These are phyloP conservation scores for Silene noctiflora DNA, from an alignment of 179 eudicot genomes.

Conservation along the genomic window DNA sequence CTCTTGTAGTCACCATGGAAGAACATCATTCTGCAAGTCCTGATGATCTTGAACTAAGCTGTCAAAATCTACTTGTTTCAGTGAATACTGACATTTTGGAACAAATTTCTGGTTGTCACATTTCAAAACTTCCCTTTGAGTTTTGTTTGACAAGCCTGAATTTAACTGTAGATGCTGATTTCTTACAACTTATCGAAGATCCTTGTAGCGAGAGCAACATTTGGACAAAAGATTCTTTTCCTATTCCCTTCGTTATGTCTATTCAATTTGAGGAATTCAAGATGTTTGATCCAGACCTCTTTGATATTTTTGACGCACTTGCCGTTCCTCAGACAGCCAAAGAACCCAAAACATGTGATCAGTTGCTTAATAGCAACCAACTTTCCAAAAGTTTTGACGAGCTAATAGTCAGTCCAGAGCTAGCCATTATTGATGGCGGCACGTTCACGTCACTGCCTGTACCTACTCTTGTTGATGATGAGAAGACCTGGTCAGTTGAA, in stretches of 20 bases:
- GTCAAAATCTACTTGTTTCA: conserved; percentile 49
- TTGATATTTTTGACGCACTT: conserved; percentile 41
- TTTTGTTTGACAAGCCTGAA: conserved; percentile 30
- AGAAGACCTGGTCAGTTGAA: conserved; percentile 37
- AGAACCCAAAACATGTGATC: conserved; percentile 44
- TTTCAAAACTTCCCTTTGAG: conserved; percentile 32
- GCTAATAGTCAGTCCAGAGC: conserved; percentile 62
- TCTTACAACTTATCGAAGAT: conserved; percentile 43
- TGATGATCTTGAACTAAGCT: conserved; percentile 32
- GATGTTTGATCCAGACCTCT: conserved; percentile 43
- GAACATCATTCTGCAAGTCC: conserved; percentile 28
- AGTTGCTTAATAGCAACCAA: conserved; percentile 40
- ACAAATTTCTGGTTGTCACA: conserved; percentile 37
- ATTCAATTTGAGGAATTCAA: conserved; percentile 55
- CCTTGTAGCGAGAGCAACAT: conserved; percentile 29
- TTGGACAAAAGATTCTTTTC: conserved; percentile 25
- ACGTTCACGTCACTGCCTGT: conserved; percentile 73
- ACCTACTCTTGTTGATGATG: conserved; percentile 56
- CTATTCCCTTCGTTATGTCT: conserved; percentile 12
- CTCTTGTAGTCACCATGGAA: conserved; percentile 39
- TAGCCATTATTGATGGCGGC: conserved; percentile 62
- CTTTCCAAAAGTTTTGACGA: conserved; percentile 50
- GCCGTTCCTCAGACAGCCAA: conserved; percentile 23
- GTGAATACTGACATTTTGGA: conserved; percentile 45
- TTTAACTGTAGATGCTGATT: conserved; percentile 37